Evolutionary conservation across 2,329 filamentous ascomycete genomes (phyloP).

Genomic region (Ampelomyces quisqualis): DNA sequence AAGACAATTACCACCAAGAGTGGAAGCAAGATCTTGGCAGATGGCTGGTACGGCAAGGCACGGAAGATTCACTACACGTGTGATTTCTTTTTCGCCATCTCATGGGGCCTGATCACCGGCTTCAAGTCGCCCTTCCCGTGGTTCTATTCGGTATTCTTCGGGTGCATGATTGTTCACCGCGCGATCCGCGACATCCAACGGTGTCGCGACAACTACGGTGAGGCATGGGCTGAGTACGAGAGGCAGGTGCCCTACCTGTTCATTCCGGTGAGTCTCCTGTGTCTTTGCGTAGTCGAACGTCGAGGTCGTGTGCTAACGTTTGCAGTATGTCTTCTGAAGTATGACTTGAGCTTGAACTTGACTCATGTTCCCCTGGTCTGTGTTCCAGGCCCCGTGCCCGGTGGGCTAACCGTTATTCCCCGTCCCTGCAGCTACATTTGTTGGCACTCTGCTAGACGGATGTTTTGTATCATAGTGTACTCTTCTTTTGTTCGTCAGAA

Average conservation of each 20-base stretch:
- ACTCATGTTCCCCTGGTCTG: no score
- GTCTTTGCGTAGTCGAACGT: neutral
- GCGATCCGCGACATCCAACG: slow-evolving; percentile 72
- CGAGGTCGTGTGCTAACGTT: neutral
- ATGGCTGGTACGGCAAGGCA: slow-evolving; percentile 76
- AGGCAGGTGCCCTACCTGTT: slow-evolving; percentile 79
- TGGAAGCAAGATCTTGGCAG: slow-evolving; percentile 75
- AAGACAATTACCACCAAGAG: slow-evolving; percentile 71
- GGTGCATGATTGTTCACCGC: slow-evolving; percentile 76
- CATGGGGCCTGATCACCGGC: slow-evolving; percentile 79
- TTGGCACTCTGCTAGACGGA: slow-evolving; percentile 5
- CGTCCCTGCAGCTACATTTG: slow-evolving; percentile 1
- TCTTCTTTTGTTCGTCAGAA: slow-evolving; percentile 8
- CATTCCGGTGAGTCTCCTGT: slow-evolving; percentile 60
- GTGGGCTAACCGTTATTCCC: no score
- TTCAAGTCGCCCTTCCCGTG: slow-evolving; percentile 81
- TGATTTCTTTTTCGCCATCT: slow-evolving; percentile 74
- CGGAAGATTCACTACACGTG: slow-evolving; percentile 81
- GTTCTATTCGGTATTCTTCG: slow-evolving; percentile 86
- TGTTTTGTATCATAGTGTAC: slow-evolving; percentile 17
- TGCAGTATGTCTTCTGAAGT: slow-evolving; percentile 14
- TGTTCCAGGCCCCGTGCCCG: no score
- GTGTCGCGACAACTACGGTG: slow-evolving; percentile 76
- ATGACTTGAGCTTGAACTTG: neutral
- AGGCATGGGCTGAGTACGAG: slow-evolving; percentile 80